Evolutionary conservation across 805 yeast species (phyloP), one percentile per base, ranked within the genome.

Genomic region (Barnettozyma sp.): DNA sequence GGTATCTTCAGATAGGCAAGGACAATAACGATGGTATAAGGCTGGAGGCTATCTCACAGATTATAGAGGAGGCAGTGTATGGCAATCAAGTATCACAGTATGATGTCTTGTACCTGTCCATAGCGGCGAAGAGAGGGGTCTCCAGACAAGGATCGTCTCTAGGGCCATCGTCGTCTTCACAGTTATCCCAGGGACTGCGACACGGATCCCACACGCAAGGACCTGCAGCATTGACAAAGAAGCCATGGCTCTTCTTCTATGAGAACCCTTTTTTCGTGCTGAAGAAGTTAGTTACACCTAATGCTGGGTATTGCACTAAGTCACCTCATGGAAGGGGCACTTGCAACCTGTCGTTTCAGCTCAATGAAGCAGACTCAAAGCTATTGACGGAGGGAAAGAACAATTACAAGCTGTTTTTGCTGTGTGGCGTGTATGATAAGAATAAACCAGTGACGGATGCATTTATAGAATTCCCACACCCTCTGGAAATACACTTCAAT

Each of bases 401-500:
- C 11, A 45, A 49, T 10, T 56, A 54, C 40, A 67, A 63, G 35
- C 42, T 84, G 4, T 74, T 60, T 45, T 49, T 84, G 2, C 56
- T 82, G 31, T 68, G 81, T 46, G 85, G 82, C 5, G 63, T 58
- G n/a, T 50, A 56, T 14, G 56, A 58, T 27, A 48, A 43, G 30
- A 10, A 19, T 5, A 42, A 41, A 30, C 40, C 58, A 5, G 30
- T 42, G 4, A 45, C 42, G 2, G 52, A 66, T 34, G 68, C 61
- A 0, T 46, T 55, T 8, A 46, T 85, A 8, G 74, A 72, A 46
- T 88, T 76, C 47, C 97, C 97, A 0, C 64, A 61, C 19, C 85
- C 84, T 5, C 61, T 78, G 30, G 94, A 82, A 50, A 62, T 88
- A 4, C 66, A 65, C 26, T 66, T 82, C 26, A 85, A 90, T 51